Conservation (phyloP, 768 basidiomycete genomes). For the Leccinum subgranulosum region DNA sequence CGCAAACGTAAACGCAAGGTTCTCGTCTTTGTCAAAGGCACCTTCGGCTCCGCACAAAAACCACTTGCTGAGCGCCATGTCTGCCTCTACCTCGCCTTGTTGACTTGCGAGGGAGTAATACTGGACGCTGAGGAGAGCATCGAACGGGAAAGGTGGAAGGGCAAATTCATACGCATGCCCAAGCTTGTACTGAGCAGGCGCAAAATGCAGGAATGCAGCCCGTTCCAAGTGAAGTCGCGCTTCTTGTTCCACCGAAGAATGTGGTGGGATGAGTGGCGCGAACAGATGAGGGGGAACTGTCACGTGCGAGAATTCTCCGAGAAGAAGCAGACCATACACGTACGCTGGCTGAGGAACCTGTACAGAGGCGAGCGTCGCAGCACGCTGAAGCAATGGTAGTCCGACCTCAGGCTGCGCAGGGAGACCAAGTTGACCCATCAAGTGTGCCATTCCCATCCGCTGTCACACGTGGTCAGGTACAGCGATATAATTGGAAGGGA, state of each 20-base stretch:
- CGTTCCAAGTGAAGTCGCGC: slow-evolving; percentile 77
- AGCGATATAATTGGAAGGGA: not conserved
- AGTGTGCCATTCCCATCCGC: slow-evolving; percentile 91
- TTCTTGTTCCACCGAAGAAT: slow-evolving; percentile 48
- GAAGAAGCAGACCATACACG: slow-evolving; percentile 82
- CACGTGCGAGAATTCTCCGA: slow-evolving; percentile 76
- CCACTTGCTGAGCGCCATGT: slow-evolving; percentile 98
- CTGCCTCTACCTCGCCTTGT: slow-evolving; percentile 86
- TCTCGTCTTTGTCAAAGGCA: slow-evolving; percentile 84
- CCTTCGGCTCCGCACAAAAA: slow-evolving; percentile 84
- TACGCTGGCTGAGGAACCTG: slow-evolving; percentile 88
- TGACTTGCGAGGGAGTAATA: slow-evolving; percentile 84
- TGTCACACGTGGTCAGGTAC: slow-evolving; percentile 27
- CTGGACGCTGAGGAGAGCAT: slow-evolving; percentile 85
- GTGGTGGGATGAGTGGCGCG: slow-evolving; percentile 50
- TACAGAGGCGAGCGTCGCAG: slow-evolving; percentile 70
- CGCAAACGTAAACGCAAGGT: slow-evolving; percentile 83
- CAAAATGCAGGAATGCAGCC: slow-evolving; percentile 80
- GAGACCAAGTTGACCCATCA: slow-evolving; percentile 82
- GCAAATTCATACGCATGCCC: slow-evolving; percentile 94
- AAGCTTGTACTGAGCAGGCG: slow-evolving; percentile 89
- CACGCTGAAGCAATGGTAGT: slow-evolving; percentile 69
- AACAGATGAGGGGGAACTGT: slow-evolving; percentile 51
- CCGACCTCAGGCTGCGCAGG: slow-evolving; percentile 52
- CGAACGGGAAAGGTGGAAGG: slow-evolving; percentile 77